Conservation (phyloP, 2,329 filamentous ascomycete species). For the Pseudogymnoascus sp. region DNA sequence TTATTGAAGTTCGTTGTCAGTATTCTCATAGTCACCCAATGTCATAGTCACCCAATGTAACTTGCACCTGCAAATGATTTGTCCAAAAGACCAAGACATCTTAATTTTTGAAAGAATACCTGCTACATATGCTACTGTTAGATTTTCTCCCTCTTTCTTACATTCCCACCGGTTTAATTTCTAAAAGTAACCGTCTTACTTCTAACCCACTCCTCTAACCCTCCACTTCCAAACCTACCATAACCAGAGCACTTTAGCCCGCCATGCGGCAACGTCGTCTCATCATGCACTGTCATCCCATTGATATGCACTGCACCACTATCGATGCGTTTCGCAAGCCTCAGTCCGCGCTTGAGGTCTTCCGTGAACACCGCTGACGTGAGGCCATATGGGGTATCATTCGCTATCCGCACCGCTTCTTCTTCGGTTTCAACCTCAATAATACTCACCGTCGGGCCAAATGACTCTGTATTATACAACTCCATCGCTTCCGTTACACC, state of each 20-base stretch:
- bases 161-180: background rate
- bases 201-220: slow-evolving; percentile 53
- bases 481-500: slow-evolving; percentile 64
- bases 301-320: slow-evolving; percentile 63
- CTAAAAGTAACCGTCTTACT: slow-evolving; percentile 55
- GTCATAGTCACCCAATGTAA: background rate
- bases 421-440: slow-evolving; percentile 59
- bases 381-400: slow-evolving; percentile 75
- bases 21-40: too few species aligned
- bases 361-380: slow-evolving; percentile 63
- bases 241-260: slow-evolving; percentile 57
- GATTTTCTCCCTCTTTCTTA: background rate
- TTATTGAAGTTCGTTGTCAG: too few species aligned
- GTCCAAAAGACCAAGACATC: background rate
- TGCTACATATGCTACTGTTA: background rate
- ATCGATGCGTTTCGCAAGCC: slow-evolving; percentile 54
- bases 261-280: slow-evolving; percentile 54
- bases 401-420: slow-evolving; percentile 64
- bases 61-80: background rate
- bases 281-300: slow-evolving; percentile 56
- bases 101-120: background rate
- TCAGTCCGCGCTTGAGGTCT: slow-evolving; percentile 51
- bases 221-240: slow-evolving; percentile 46
- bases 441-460: slow-evolving; percentile 67
- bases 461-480: slow-evolving; percentile 65